Conservation (phyloP, 306 rosid genomes). For the Trifolium fragiferum region DNA sequence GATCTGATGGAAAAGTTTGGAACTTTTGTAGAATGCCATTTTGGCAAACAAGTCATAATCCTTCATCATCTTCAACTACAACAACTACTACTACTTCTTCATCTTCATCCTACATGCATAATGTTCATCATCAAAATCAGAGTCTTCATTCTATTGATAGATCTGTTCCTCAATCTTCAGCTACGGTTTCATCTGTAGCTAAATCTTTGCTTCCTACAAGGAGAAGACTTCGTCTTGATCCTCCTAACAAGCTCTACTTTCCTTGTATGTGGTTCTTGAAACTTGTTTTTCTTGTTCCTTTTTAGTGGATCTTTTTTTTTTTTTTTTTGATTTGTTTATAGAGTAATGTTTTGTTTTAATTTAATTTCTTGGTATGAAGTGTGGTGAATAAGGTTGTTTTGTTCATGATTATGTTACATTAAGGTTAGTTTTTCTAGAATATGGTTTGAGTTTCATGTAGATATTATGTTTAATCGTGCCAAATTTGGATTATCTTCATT, state of each 20-base stretch:
- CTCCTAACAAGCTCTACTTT: conserved; percentile 88
- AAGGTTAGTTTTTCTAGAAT: conserved; percentile 6
- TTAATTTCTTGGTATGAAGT: conserved; percentile 30
- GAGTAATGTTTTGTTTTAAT: conserved; percentile 24
- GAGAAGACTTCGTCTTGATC: conserved; percentile 94
- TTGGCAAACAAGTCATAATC: conserved; percentile 73
- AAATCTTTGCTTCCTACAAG: conserved; percentile 84
- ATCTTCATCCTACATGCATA: conserved; percentile 56
- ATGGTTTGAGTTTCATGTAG: conserved; percentile 32
- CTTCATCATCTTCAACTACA: conserved; percentile 41
- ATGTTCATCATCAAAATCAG: conserved; percentile 56
- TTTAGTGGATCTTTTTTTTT: not conserved
- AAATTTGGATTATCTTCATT: not conserved
- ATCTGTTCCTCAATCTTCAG: conserved; percentile 54
- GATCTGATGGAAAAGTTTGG: conserved; percentile 75
- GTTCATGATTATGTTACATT: conserved; percentile 12
- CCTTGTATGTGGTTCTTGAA: conserved; percentile 64
- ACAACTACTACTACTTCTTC: conserved; percentile 44
- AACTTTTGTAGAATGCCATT: conserved; percentile 80
- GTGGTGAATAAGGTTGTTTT: conserved; percentile 25
- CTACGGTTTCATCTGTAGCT: conserved; percentile 70
- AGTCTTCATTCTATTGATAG: conserved; percentile 65
- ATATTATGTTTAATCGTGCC: conserved; percentile 13
- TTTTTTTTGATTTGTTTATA: conserved; percentile 33
- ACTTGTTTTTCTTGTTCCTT: not conserved